Evolutionary conservation across 2,329 filamentous ascomycete species (phyloP).

Genomic region (Botryotinia globosa): DNA sequence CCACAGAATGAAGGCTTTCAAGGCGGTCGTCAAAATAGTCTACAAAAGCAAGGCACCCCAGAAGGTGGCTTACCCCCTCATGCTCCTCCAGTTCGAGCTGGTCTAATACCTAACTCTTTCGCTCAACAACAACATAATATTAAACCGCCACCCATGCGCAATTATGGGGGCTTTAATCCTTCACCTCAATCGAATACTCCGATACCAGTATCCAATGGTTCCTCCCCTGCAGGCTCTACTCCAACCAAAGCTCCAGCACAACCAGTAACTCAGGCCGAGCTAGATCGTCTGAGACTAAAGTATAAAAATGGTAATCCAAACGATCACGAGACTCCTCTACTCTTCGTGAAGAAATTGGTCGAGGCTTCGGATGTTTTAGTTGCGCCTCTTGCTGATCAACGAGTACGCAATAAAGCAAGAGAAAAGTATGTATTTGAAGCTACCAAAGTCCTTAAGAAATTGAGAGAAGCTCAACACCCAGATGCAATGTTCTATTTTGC

Average conservation of each 20-base stretch:
- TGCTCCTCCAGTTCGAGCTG: conserved; percentile 61
- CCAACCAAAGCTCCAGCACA: conserved; percentile 25
- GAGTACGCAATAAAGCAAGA: conserved; percentile 68
- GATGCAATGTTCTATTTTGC: conserved; percentile 94
- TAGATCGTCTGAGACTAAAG: conserved; percentile 69
- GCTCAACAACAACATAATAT: conserved; percentile 49
- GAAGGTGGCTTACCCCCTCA: conserved; percentile 53
- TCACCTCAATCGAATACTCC: conserved; percentile 6
- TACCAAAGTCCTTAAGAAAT: conserved; percentile 87
- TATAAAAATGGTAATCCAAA: conserved; percentile 67
- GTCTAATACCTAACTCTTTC: conserved; percentile 57
- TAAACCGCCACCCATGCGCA: conserved; percentile 53
- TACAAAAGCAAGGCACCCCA: conserved; percentile 27
- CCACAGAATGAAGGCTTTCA: conserved; percentile 23
- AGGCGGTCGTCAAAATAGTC: conserved; percentile 26
- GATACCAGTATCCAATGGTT: not conserved
- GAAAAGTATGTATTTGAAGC: conserved; percentile 84
- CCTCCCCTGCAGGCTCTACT: conserved; percentile 17
- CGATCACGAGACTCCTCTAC: conserved; percentile 69
- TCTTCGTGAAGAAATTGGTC: conserved; percentile 77
- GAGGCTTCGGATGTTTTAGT: conserved; percentile 80
- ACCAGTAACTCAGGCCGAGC: conserved; percentile 69
- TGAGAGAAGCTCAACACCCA: conserved; percentile 67
- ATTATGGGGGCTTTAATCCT: conserved; percentile 36
- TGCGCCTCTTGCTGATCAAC: conserved; percentile 61